Conservation (phyloP, 345 rosid genomes). For the Luvunga scandens region DNA sequence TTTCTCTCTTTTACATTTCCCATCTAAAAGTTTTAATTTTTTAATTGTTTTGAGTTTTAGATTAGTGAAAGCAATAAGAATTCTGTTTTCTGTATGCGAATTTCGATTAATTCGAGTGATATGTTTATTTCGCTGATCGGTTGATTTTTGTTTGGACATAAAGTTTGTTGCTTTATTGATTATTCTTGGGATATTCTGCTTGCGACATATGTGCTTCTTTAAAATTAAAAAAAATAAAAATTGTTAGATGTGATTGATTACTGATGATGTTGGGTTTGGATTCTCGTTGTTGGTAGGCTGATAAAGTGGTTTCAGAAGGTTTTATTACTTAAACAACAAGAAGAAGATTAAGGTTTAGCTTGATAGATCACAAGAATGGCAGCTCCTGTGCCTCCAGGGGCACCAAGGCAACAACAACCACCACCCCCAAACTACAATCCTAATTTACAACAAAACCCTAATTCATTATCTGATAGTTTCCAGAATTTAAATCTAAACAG, state of each 20-base stretch:
- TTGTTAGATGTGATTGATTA: background rate
- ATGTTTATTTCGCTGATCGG: background rate
- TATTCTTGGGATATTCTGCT: background rate
- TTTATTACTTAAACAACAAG: background rate
- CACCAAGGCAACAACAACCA: constrained; percentile 49
- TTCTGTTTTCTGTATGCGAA: background rate
- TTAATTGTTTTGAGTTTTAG: background rate
- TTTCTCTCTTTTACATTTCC: background rate
- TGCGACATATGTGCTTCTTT: background rate
- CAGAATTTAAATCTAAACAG: constrained; percentile 65
- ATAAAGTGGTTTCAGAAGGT: background rate
- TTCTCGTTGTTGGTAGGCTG: constrained; percentile 2
- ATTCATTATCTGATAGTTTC: constrained; percentile 49
- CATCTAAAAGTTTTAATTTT: background rate
- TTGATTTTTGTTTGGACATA: background rate
- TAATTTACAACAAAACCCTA: constrained; percentile 34
- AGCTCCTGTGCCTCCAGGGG: constrained; percentile 65
- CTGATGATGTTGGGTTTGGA: constrained; percentile 10
- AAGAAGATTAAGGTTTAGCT: constrained; percentile 16
- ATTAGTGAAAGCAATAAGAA: background rate
- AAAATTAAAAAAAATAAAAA: background rate
- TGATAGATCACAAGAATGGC: constrained; percentile 39
- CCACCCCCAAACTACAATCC: constrained; percentile 37
- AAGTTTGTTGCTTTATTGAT: background rate
- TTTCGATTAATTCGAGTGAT: background rate